These are phyloP conservation scores for Pyrenochaeta sp. DNA, from an alignment of 2,329 filamentous ascomycete species.

Conservation along the genomic window DNA sequence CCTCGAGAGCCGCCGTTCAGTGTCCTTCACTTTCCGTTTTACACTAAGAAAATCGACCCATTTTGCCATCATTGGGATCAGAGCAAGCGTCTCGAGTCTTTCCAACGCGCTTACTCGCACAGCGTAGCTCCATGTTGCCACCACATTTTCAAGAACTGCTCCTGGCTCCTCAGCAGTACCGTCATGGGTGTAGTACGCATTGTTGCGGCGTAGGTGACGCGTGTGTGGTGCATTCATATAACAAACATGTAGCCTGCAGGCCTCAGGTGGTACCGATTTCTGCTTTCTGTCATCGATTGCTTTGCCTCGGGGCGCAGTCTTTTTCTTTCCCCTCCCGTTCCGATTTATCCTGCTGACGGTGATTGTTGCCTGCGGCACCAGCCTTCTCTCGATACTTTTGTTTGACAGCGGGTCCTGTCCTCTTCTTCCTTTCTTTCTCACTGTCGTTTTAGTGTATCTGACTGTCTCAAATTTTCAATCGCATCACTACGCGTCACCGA, in stretches of 20 bases:
- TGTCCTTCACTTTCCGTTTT: conserved; percentile 18
- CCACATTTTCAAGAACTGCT: conserved; percentile 13
- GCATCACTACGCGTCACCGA: neutral
- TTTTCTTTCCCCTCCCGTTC: conserved; percentile 23
- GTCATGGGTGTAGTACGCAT: conserved; percentile 22
- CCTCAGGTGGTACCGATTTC: conserved; percentile 40
- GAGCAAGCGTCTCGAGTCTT: conserved; percentile 19
- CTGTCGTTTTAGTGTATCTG: neutral
- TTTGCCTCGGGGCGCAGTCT: conserved; percentile 31
- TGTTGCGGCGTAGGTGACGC: conserved; percentile 32
- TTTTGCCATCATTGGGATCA: conserved; percentile 23
- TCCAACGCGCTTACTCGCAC: conserved; percentile 28
- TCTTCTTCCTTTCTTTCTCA: neutral
- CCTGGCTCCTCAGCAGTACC: conserved; percentile 9
- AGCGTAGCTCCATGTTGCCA: conserved; percentile 26
- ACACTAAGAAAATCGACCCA: conserved; percentile 24
- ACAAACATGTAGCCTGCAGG: conserved; percentile 40
- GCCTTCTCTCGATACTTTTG: conserved; percentile 12
- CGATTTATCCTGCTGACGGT: conserved; percentile 25
- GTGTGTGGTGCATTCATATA: conserved; percentile 43
- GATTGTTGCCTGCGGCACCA: conserved; percentile 25
- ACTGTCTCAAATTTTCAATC: neutral
- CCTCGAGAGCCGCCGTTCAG: conserved; percentile 12
- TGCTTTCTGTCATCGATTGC: conserved; percentile 30
- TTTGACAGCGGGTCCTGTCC: conserved; percentile 14